Evolutionary conservation across 139 green algal species (phyloP).

Genomic region (Dunaliella sp.): DNA sequence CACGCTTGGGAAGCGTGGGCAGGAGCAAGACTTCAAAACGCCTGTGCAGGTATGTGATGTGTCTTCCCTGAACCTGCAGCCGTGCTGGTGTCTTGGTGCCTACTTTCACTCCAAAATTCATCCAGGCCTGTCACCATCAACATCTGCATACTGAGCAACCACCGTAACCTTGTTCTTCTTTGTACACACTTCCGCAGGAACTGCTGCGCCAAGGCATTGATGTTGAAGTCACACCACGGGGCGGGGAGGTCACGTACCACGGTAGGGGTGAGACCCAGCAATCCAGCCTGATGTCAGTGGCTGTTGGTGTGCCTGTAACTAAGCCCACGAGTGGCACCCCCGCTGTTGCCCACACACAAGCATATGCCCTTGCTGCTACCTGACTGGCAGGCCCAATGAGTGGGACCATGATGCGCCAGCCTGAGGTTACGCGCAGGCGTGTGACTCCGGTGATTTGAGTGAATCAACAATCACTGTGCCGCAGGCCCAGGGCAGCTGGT

Average conservation of each 20-base stretch:
- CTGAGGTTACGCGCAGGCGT: neutral
- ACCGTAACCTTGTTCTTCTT: neutral
- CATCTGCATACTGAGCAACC: neutral
- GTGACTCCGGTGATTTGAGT: neutral
- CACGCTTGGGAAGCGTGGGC: constrained; percentile 84
- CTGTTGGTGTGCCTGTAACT: neutral
- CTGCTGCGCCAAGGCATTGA: neutral
- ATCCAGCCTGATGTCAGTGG: neutral
- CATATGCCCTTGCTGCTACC: neutral
- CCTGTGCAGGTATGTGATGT: constrained; percentile 25
- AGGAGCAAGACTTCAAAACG: constrained; percentile 50
- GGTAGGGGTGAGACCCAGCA: constrained; percentile 19
- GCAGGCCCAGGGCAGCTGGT: constrained; percentile 85
- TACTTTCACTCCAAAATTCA: too few species aligned
- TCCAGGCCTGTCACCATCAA: neutral
- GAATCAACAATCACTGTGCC: neutral
- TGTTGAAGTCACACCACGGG: constrained; percentile 30
- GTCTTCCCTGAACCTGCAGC: neutral
- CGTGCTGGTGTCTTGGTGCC: too few species aligned
- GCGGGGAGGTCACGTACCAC: constrained; percentile 89
- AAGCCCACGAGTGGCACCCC: neutral
- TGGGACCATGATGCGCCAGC: neutral
- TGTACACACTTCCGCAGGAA: neutral
- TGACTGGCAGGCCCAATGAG: neutral
- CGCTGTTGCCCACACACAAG: too few species aligned